Evolutionary conservation across 1,284 basidiomycete species (phyloP).

Genomic region (Veloboletus limbatus): DNA sequence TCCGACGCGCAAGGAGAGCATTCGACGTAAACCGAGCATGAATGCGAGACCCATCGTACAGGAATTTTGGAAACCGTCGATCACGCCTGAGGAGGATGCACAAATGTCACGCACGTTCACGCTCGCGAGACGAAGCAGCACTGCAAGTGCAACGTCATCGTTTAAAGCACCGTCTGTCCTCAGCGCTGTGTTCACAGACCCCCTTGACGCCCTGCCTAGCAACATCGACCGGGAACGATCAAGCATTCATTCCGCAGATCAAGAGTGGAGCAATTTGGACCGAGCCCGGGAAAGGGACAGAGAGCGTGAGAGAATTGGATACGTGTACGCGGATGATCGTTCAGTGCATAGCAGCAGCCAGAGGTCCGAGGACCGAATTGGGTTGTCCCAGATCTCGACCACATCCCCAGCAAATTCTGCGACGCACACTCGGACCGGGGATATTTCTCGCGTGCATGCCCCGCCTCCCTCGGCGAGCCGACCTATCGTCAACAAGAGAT

Average conservation of each 20-base stretch:
- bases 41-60: conserved; percentile 24
- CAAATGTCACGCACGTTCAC: conserved; percentile 35
- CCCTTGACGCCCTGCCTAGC: conserved; percentile 21
- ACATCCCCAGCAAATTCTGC: conserved; percentile 18
- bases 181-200: conserved; percentile 31
- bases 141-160: conserved; percentile 38
- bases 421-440: conserved; percentile 12
- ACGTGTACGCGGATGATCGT: conserved; percentile 25
- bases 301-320: too few relatives aligned
- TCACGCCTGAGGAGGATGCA: conserved; percentile 42
- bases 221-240: conserved; percentile 28
- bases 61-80: conserved; percentile 45
- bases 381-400: conserved; percentile 7
- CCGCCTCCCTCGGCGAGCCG: conserved; percentile 33
- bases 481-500: conserved; percentile 30
- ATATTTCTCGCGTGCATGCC: conserved; percentile 20
- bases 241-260: conserved; percentile 25
- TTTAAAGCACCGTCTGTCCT: conserved; percentile 32
- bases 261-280: conserved; percentile 27
- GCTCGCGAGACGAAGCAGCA: conserved; percentile 38
- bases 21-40: conserved; percentile 33
- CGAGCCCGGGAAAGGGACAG: conserved; percentile 23
- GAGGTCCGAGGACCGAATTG: conserved; percentile 18
- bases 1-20: conserved; percentile 24
- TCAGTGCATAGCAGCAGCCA: conserved; percentile 14